Evolutionary conservation across 176 grass and related monocot species (phyloP).

Genomic region (Rhipidocladum racemiflorum): DNA sequence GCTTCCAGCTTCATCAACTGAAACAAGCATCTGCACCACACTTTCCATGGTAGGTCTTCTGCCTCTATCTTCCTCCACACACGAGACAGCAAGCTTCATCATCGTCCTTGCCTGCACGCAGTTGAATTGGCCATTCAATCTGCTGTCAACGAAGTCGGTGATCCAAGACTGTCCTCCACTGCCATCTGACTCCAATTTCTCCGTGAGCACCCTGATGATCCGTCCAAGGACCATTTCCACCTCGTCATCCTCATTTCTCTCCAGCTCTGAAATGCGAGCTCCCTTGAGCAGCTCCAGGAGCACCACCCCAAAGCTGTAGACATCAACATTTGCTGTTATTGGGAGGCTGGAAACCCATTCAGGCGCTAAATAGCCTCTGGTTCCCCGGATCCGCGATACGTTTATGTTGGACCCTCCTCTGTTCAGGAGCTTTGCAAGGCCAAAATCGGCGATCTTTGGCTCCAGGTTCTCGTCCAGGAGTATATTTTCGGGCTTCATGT

Average conservation of each 20-base stretch:
- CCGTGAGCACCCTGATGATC: not conserved
- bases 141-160: conserved; percentile 13
- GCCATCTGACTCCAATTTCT: conserved; percentile 25
- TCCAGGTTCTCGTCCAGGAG: too few species aligned
- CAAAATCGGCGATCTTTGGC: not conserved
- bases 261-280: conserved; percentile 16
- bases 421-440: conserved; percentile 21
- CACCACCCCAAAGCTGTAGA: conserved; percentile 50
- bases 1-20: not conserved
- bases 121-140: not conserved
- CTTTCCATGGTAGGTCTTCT: conserved; percentile 40
- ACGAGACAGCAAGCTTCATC: conserved; percentile 25
- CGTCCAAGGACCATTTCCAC: conserved; percentile 29
- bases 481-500: too few species aligned
- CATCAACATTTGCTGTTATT: conserved; percentile 53
- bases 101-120: not conserved
- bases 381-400: conserved; percentile 46
- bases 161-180: conserved; percentile 19
- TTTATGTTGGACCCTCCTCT: conserved; percentile 30
- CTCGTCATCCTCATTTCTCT: conserved; percentile 14
- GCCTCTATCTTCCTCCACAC: conserved; percentile 35
- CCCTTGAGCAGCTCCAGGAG: conserved; percentile 44
- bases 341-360: conserved; percentile 46
- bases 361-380: conserved; percentile 50
- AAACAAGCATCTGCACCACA: conserved; percentile 26